Conservation (phyloP, 768 basidiomycete species). For the Calvatia gigantea region DNA sequence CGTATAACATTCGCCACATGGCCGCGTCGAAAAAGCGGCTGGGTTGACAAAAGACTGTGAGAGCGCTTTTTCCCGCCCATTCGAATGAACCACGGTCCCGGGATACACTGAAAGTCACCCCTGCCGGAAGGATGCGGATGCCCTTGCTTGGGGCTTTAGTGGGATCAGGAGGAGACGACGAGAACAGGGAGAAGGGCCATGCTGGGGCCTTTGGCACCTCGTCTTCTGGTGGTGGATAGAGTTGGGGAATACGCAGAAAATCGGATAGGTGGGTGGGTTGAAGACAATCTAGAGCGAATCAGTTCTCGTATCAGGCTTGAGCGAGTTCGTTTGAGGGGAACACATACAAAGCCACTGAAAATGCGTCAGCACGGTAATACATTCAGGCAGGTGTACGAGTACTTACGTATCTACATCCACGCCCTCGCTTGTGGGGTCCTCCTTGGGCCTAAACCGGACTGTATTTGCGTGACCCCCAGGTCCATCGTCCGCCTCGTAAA, state of each 20-base stretch:
- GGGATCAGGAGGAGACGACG: neutral
- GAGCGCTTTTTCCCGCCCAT: conserved; percentile 68
- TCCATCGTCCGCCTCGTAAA: conserved; percentile 65
- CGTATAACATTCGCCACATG: conserved; percentile 74
- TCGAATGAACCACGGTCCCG: conserved; percentile 67
- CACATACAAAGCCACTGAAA: conserved; percentile 54
- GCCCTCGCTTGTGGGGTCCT: conserved; percentile 26
- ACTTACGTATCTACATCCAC: conserved; percentile 72
- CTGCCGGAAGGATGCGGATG: conserved; percentile 52
- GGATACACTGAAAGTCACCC: conserved; percentile 80
- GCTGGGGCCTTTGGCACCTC: neutral
- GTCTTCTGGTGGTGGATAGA: conserved; percentile 22
- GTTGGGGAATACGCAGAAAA: conserved; percentile 63
- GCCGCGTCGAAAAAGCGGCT: conserved; percentile 55
- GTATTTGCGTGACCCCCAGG: conserved; percentile 81
- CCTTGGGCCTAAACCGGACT: conserved; percentile 44
- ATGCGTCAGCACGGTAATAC: neutral
- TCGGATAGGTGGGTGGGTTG: conserved; percentile 75
- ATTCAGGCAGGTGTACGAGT: neutral
- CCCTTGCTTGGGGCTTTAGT: conserved; percentile 19
- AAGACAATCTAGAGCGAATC: conserved; percentile 56
- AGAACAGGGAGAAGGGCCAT: conserved; percentile 12
- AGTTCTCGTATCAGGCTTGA: neutral
- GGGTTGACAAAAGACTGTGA: conserved; percentile 65
- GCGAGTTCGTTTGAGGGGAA: conserved; percentile 4